Percentiles rank a stretch among this genome's conserved stretches.
phyloP scores from a whole-genome alignment of 2,329 filamentous ascomycete genomes.

The Podosphaera fusca region DNA sequence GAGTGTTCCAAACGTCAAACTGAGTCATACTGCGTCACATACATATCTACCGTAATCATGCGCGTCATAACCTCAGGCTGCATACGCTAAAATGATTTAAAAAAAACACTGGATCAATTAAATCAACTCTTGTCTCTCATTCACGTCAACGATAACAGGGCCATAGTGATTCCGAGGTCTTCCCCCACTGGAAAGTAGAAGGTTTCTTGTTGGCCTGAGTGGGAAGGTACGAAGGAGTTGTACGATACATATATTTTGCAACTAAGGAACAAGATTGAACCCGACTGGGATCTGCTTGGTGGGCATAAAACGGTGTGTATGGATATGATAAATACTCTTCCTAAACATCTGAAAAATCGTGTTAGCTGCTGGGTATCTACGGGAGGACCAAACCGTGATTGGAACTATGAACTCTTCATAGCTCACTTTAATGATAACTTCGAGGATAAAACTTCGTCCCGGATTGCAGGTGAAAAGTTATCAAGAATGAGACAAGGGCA shows the following conservation, averaged over 20 bases:
- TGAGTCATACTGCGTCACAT: too few species aligned
- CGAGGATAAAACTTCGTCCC: not conserved
- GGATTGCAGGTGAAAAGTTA: not conserved
- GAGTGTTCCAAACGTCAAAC: too few species aligned
- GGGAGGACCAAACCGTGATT: not conserved
- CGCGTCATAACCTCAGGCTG: too few species aligned
- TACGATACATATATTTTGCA: not conserved
- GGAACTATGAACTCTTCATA: not conserved
- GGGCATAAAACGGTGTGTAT: not conserved
- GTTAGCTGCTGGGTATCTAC: not conserved
- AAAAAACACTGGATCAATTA: not conserved
- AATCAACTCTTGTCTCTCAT: conserved; percentile 1
- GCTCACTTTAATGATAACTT: not conserved
- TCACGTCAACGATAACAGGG: not conserved
- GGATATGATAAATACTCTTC: conserved; percentile 1
- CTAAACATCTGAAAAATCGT: not conserved
- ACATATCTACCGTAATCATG: too few species aligned
- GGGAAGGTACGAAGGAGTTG: not conserved
- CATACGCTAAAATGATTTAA: too few species aligned
- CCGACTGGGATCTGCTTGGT: not conserved
- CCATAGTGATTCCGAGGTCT: not conserved
- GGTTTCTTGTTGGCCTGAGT: not conserved
- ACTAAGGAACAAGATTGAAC: not conserved
- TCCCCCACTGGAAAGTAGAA: not conserved
- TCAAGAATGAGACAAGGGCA: not conserved